Percentiles rank a stretch among this genome's conserved stretches.
Evolutionary conservation across 164 flowering plant species (phyloP).

Genomic region (grape (Vitis vinifera)): DNA sequence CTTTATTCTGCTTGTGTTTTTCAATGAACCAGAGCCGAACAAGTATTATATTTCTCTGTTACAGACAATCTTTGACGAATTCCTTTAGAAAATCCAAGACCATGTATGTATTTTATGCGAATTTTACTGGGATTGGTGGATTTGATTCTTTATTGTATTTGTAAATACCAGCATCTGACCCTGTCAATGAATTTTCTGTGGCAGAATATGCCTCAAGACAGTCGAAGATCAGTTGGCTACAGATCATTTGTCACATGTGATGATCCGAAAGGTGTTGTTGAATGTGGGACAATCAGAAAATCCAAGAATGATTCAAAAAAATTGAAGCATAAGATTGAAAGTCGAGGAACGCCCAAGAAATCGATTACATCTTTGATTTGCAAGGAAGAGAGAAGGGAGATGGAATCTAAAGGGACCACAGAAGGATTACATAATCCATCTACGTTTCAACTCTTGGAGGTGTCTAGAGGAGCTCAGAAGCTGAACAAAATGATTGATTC

Average conservation of each 20-base stretch:
- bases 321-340: slow-evolving; percentile 23
- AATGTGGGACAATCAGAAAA: slow-evolving; percentile 55
- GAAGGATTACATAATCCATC: slow-evolving; percentile 30
- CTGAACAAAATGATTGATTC: slow-evolving; percentile 60
- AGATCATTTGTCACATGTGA: slow-evolving; percentile 75
- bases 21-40: slow-evolving; percentile 8
- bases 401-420: slow-evolving; percentile 12
- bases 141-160: slow-evolving; percentile 7
- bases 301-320: slow-evolving; percentile 33
- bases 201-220: slow-evolving; percentile 75
- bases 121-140: slow-evolving; percentile 2
- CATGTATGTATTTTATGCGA: slow-evolving; percentile 16
- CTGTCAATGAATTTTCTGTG: slow-evolving; percentile 24
- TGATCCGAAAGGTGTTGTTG: slow-evolving; percentile 73
- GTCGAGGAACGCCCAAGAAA: slow-evolving; percentile 20
- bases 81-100: slow-evolving; percentile 11
- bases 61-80: slow-evolving; percentile 5
- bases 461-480: slow-evolving; percentile 71
- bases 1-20: slow-evolving; percentile 14
- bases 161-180: slow-evolving; percentile 25
- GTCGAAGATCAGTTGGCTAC: slow-evolving; percentile 51
- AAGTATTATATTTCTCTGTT: slow-evolving; percentile 11
- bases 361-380: slow-evolving; percentile 11
- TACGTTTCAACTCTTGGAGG: slow-evolving; percentile 55
- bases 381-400: slow-evolving; percentile 26